phyloP scores from a whole-genome alignment of 768 basidiomycete species.

The Leccinum arenicola region DNA sequence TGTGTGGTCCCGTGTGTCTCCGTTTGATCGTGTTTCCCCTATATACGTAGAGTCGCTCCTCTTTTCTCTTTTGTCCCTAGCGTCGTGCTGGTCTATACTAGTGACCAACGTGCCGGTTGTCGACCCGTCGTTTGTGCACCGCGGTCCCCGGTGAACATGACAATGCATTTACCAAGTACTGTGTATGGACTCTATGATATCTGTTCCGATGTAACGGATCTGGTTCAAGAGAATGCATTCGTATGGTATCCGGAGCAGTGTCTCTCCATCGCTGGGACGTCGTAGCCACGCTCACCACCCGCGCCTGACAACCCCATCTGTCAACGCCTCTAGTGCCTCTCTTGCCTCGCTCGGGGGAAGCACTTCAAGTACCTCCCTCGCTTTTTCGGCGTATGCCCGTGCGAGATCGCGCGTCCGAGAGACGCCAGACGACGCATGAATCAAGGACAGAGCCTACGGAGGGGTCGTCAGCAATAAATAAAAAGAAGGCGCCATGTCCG shows the following conservation, averaged over 20 bases:
- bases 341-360: constrained; percentile 84
- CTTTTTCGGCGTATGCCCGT: constrained; percentile 68
- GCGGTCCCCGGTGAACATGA: too few species aligned
- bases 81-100: too few species aligned
- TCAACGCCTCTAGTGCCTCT: constrained; percentile 68
- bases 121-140: too few species aligned
- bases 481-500: background rate
- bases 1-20: too few species aligned
- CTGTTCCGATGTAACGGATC: background rate
- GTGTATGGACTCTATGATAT: background rate
- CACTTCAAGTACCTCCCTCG: constrained; percentile 60
- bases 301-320: constrained; percentile 64
- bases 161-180: background rate
- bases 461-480: background rate
- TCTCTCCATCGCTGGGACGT: background rate
- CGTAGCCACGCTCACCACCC: constrained; percentile 38
- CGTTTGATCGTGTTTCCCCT: too few species aligned
- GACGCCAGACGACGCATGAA: constrained; percentile 64
- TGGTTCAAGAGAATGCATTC: background rate
- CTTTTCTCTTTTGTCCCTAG: too few species aligned
- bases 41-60: too few species aligned
- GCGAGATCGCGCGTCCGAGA: constrained; percentile 80
- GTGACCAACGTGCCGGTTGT: too few species aligned
- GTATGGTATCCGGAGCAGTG: constrained; percentile 1
- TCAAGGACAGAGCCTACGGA: constrained; percentile 60